Evolutionary conservation across 495 filamentous ascomycete genomes (phyloP), one percentile per base, ranked within the genome.

Genomic region (Penicillium subrubescens): DNA sequence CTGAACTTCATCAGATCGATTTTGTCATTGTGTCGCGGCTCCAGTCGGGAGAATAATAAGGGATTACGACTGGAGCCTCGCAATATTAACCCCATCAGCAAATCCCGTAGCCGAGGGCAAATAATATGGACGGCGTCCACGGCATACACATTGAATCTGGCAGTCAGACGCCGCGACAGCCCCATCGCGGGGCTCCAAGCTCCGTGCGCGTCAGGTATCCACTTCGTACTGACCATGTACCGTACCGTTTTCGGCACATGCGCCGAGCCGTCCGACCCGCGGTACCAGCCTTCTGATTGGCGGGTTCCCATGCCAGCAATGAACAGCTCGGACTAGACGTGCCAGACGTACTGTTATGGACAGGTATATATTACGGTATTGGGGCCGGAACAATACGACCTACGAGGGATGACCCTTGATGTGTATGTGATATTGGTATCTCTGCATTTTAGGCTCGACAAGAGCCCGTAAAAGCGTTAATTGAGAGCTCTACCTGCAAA

Each of bases 251-350:
- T n/a, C 27, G 35, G 57, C 56, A 67, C 62, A 59, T 63, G 62
- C 53, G 11, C 57, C 15, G 27, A 59, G 58, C 19, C 44, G 27
- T 35, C 56, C 46, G 31, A 25, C 8, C 44, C 0, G 29, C 5
- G 1, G 35, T 61, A 12, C 2, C 2, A 7, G 34, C 11, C 0
- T 10, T 69, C 8, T 71, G 29, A 74, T 69, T 74, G 71, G 73
- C 67, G 71, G 73, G 62, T 57, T 44, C n/a, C 23, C n/a, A 14
- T 55, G 10, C 71, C 71, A 71, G 67, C 67, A 73, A 71, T 66
- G 27, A 56, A 53, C 33, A 17, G 57, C 50, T 31, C 56, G 21
- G 27, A 44, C 17, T 43, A 54, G 7, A n/a, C 3, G 3, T 2
- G 12, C 10, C 1, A 23, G 46, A 31, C 35, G 52, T 62, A 59